A percentile compares a stretch with the other conserved stretches of the same genome.
These are phyloP conservation scores for Rhizopus delemar DNA, from an alignment of 371 early-diverging fungal species.

Conservation along the genomic window DNA sequence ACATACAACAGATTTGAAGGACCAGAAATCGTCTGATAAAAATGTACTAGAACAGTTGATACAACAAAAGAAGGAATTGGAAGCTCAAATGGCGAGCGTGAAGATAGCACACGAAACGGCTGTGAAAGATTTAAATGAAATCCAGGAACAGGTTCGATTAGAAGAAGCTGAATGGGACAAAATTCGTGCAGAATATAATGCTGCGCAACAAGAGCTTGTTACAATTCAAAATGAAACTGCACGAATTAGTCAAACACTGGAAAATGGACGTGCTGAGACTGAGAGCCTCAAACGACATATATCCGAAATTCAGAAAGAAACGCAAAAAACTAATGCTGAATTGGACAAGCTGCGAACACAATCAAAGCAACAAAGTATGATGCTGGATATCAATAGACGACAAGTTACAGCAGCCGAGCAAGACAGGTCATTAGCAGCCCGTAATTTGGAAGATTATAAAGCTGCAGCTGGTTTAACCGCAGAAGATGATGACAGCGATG, in stretches of 20 bases:
- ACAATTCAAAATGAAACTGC: slow-evolving; percentile 33
- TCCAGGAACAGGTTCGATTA: slow-evolving; percentile 32
- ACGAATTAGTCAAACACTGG: slow-evolving; percentile 32
- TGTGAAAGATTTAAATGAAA: slow-evolving; percentile 33
- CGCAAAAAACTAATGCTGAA: slow-evolving; percentile 21
- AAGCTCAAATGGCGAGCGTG: slow-evolving; percentile 32
- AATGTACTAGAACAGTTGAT: slow-evolving; percentile 34
- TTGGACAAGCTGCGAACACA: slow-evolving; percentile 36
- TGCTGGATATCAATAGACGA: slow-evolving; percentile 49
- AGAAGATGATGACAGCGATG: too few relatives aligned
- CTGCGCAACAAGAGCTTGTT: slow-evolving; percentile 32
- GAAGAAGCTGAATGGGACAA: slow-evolving; percentile 43
- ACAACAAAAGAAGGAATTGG: slow-evolving; percentile 38
- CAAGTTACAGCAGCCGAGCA: slow-evolving; percentile 55
- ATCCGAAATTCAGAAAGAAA: slow-evolving; percentile 45
- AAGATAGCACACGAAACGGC: slow-evolving; percentile 36
- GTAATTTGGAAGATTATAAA: slow-evolving; percentile 41
- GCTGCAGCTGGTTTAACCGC: slow-evolving; percentile 13
- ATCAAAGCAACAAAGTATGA: slow-evolving; percentile 47
- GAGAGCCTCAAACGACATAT: slow-evolving; percentile 37
- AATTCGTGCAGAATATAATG: slow-evolving; percentile 33
- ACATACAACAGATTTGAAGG: slow-evolving; percentile 20
- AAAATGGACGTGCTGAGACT: slow-evolving; percentile 41
- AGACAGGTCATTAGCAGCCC: slow-evolving; percentile 42
- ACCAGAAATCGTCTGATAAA: slow-evolving; percentile 30